These are phyloP conservation scores for Sparassis latifolia DNA, from an alignment of 1,284 basidiomycete species.

Conservation along the genomic window DNA sequence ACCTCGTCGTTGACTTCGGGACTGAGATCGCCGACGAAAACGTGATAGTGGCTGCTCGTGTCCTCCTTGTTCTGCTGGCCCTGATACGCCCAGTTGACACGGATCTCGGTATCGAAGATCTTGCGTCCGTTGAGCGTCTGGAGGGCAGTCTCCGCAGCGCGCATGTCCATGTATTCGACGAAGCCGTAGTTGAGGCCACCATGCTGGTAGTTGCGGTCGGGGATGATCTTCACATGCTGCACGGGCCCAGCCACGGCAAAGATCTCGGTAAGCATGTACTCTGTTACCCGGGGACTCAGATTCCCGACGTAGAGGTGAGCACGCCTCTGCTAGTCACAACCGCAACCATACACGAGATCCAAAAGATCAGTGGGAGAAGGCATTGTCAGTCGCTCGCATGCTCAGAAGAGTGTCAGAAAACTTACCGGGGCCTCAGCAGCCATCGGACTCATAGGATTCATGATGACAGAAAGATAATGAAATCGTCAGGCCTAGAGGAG, in stretches of 20 bases:
- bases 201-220: slow-evolving; percentile 95
- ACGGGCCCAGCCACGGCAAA: slow-evolving; percentile 94
- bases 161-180: slow-evolving; percentile 97
- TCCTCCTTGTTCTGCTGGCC: slow-evolving; percentile 95
- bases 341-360: slow-evolving; percentile 2
- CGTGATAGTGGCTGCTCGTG: slow-evolving; percentile 92
- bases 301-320: slow-evolving; percentile 98
- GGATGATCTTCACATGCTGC: slow-evolving; percentile 97
- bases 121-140: slow-evolving; percentile 96
- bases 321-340: slow-evolving; percentile 45
- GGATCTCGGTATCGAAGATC: slow-evolving; percentile 96
- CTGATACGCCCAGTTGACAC: slow-evolving; percentile 98
- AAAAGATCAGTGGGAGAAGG: background rate
- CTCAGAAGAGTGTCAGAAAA: slow-evolving; percentile 13
- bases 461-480: slow-evolving; percentile 49
- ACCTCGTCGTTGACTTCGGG: slow-evolving; percentile 99
- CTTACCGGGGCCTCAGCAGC: slow-evolving; percentile 71
- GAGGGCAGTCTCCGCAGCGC: slow-evolving; percentile 92
- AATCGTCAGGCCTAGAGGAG: slow-evolving; percentile 25
- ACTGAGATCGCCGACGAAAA: slow-evolving; percentile 97
- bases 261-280: slow-evolving; percentile 94
- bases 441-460: slow-evolving; percentile 69
- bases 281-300: slow-evolving; percentile 87
- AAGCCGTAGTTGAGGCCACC: slow-evolving; percentile 98
- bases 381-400: slow-evolving; percentile 1